Percentiles rank a stretch among this genome's conserved stretches.
Conservation (phyloP, 768 basidiomycete genomes). For the Tricholomella constricta region DNA sequence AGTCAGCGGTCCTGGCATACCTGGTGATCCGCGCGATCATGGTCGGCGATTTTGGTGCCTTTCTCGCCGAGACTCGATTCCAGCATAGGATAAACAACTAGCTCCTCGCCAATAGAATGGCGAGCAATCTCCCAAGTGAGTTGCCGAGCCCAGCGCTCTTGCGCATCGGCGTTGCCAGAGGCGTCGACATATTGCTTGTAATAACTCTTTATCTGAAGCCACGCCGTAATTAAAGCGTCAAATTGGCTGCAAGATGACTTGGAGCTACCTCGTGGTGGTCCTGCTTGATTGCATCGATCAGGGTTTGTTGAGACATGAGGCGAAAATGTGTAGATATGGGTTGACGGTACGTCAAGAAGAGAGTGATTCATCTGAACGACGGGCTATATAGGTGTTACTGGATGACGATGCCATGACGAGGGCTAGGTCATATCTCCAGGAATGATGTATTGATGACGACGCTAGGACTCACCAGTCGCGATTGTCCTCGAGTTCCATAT, state of each 20-base stretch:
- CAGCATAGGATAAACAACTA: slow-evolving; percentile 65
- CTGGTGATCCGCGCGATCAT: slow-evolving; percentile 60
- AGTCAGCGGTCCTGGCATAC: slow-evolving; percentile 28
- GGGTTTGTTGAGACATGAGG: slow-evolving; percentile 23
- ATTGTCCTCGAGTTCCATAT: background rate
- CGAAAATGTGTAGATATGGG: slow-evolving; percentile 6
- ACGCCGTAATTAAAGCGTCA: background rate
- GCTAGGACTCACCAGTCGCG: background rate
- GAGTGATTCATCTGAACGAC: no score
- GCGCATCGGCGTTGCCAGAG: slow-evolving; percentile 44
- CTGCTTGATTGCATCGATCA: slow-evolving; percentile 47
- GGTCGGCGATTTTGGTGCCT: slow-evolving; percentile 51
- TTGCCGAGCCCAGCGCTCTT: slow-evolving; percentile 56
- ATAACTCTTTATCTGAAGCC: slow-evolving; percentile 66
- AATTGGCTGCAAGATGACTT: background rate
- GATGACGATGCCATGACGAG: no score
- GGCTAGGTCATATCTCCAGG: background rate
- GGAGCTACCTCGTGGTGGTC: slow-evolving; percentile 48
- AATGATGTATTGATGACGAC: background rate
- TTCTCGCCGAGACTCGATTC: slow-evolving; percentile 55
- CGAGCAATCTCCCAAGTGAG: slow-evolving; percentile 63
- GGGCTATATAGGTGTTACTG: background rate
- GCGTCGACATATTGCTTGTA: slow-evolving; percentile 49
- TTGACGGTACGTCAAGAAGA: no score
- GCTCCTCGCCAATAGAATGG: slow-evolving; percentile 63